Conservation (phyloP, 1,284 basidiomycete genomes). For the Sanguinoderma infundibulare region DNA sequence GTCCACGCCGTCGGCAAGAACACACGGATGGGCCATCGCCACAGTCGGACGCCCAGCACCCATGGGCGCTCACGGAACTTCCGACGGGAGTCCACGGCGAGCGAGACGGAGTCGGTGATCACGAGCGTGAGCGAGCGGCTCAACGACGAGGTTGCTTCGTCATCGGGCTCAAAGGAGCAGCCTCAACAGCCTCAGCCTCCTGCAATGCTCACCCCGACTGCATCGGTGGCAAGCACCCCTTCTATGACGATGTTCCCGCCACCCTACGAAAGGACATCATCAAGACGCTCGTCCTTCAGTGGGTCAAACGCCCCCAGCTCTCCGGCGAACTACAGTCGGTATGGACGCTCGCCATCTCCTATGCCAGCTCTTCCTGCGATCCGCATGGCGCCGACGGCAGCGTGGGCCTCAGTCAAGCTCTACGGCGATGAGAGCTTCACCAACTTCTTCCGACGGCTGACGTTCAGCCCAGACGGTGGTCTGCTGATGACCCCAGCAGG, state of each 20-base stretch:
- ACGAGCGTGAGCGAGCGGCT: constrained; percentile 56
- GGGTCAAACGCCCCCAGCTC: constrained; percentile 79
- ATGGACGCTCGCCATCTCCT: constrained; percentile 87
- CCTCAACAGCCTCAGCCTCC: constrained; percentile 24
- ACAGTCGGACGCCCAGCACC: constrained; percentile 68
- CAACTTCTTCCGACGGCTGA: constrained; percentile 93
- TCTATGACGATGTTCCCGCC: constrained; percentile 75
- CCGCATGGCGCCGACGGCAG: constrained; percentile 55
- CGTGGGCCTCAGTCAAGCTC: constrained; percentile 65
- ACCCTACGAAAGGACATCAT: constrained; percentile 66
- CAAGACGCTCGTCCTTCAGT: constrained; percentile 88
- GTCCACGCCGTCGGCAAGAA: constrained; percentile 87
- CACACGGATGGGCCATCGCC: constrained; percentile 69
- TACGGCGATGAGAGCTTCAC: constrained; percentile 97
- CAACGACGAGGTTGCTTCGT: constrained; percentile 36
- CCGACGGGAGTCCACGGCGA: constrained; percentile 74
- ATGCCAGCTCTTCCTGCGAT: constrained; percentile 91
- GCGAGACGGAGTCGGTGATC: constrained; percentile 71
- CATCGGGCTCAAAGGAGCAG: constrained; percentile 26
- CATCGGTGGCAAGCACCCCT: constrained; percentile 59
- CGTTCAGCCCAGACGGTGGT: constrained; percentile 94
- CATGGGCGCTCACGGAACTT: constrained; percentile 61
- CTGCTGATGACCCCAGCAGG: constrained; percentile 95
- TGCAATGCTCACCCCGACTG: constrained; percentile 67
- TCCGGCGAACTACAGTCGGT: constrained; percentile 65